These are phyloP conservation scores for Penicillium sp. DNA, from an alignment of 2,329 filamentous ascomycete species.

Conservation along the genomic window DNA sequence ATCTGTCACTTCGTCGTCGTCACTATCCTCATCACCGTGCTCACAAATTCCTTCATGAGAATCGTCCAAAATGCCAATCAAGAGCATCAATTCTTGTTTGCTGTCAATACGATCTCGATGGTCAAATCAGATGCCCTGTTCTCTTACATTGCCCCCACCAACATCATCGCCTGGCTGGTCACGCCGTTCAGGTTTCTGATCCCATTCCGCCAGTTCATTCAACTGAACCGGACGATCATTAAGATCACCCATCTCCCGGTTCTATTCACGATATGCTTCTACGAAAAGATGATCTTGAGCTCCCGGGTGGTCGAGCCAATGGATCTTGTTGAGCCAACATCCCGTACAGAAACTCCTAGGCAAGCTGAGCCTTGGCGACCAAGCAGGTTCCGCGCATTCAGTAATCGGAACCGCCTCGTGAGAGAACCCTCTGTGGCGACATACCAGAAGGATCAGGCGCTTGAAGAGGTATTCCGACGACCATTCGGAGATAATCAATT, in stretches of 20 bases:
- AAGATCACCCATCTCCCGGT: slow-evolving; percentile 89
- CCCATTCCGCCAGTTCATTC: slow-evolving; percentile 78
- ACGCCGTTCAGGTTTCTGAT: slow-evolving; percentile 80
- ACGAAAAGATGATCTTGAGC: slow-evolving; percentile 79
- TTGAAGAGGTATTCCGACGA: slow-evolving; percentile 86
- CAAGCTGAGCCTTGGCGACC: slow-evolving; percentile 62
- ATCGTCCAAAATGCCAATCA: slow-evolving; percentile 92
- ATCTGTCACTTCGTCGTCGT: slow-evolving; percentile 95
- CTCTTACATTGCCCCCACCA: slow-evolving; percentile 88
- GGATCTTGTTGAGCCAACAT: slow-evolving; percentile 76
- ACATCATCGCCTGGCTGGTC: slow-evolving; percentile 86
- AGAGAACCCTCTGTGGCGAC: slow-evolving; percentile 86
- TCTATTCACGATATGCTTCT: slow-evolving; percentile 80
- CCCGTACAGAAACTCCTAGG: slow-evolving; percentile 52
- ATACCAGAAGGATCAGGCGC: slow-evolving; percentile 82
- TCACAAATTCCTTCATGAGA: slow-evolving; percentile 94
- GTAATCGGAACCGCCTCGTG: slow-evolving; percentile 65
- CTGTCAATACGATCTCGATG: slow-evolving; percentile 96
- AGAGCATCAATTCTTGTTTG: slow-evolving; percentile 90
- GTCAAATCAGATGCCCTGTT: slow-evolving; percentile 97
- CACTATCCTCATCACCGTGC: slow-evolving; percentile 90
- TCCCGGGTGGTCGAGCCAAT: slow-evolving; percentile 77
- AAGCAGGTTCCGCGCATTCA: slow-evolving; percentile 67
- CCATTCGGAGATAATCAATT: slow-evolving; percentile 65
- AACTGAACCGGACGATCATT: slow-evolving; percentile 85